Conservation (phyloP, 2,329 filamentous ascomycete species). For the Fusarium sarcochroum region DNA sequence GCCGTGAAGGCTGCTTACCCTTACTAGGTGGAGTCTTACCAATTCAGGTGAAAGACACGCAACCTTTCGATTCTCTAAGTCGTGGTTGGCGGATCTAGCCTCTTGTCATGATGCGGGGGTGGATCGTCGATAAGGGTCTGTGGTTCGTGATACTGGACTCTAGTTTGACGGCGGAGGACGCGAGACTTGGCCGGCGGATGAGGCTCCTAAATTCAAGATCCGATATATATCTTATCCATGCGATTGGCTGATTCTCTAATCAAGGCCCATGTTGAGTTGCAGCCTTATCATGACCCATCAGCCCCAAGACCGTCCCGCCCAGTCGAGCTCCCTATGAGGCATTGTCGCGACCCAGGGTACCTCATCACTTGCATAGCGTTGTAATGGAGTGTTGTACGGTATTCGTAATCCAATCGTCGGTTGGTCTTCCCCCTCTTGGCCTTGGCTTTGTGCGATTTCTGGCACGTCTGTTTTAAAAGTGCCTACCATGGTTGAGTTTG, state of each 20-base stretch:
- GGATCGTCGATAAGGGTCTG: slow-evolving; percentile 35
- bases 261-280: background rate
- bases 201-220: slow-evolving; percentile 19
- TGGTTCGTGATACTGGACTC: slow-evolving; percentile 23
- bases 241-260: slow-evolving; percentile 27
- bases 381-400: slow-evolving; percentile 85
- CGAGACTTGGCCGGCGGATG: slow-evolving; percentile 13
- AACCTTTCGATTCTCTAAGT: slow-evolving; percentile 17
- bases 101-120: slow-evolving; percentile 42
- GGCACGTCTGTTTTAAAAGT: slow-evolving; percentile 75
- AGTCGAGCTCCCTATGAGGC: slow-evolving; percentile 73
- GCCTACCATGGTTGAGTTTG: slow-evolving; percentile 73
- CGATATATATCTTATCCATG: slow-evolving; percentile 19
- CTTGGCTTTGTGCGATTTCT: slow-evolving; percentile 34
- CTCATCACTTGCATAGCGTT: slow-evolving; percentile 73
- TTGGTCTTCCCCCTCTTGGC: slow-evolving; percentile 42
- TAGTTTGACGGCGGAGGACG: slow-evolving; percentile 6
- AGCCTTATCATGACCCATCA: slow-evolving; percentile 30
- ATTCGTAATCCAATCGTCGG: slow-evolving; percentile 78
- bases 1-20: slow-evolving; percentile 21
- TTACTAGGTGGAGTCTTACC: slow-evolving; percentile 39
- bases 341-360: slow-evolving; percentile 82
- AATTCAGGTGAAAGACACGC: slow-evolving; percentile 32
- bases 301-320: slow-evolving; percentile 62
- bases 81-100: slow-evolving; percentile 30